Base-by-base conservation (phyloP, 139 green algal species). In the Micromonas pusilla region DNA sequence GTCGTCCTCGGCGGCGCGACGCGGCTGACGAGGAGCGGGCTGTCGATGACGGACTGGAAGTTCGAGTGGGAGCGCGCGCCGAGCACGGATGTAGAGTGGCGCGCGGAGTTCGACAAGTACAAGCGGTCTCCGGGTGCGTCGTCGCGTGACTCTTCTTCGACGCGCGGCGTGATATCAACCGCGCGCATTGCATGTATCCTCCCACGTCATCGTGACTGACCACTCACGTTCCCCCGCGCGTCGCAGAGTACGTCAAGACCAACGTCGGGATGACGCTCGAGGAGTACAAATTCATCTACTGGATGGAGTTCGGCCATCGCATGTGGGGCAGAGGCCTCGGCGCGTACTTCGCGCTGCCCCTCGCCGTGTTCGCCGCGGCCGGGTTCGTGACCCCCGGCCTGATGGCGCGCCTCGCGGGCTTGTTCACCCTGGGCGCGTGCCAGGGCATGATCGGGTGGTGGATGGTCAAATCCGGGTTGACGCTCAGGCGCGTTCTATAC, bases 211-310 rank as follows among this genome's bases (percentile, higher is more conserved):
- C n/a, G n/a, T n/a, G n/a, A n/a, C n/a, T n/a, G n/a, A n/a, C n/a
- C n/a, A n/a, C n/a, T n/a, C n/a, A n/a, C n/a, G n/a, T n/a, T n/a
- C n/a, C n/a, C 20, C 28, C 64, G n/a, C n/a, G n/a, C n/a, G n/a
- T n/a, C n/a, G n/a, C 74, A 38, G 74, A 80, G 33, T 80, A 65
- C 83, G 81, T 86, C 53, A 87, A 83, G 66, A 86, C 97, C 25
- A 96, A 97, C 83, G 80, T 76, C 9, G 78, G 87, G 80, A 98
- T 98, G 91, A 90, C 60, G 6, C 76, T 99, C 26, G 89, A 96
- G 0, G 95, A 99, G 75, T 99, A 98, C 87, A 98, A 99, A 84
- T 97, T 96, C 87, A 99, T 99, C 54, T 99, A 95, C 85, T 97
- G 90, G 89, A 96, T 97, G 94, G 96, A 99, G 90, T 99, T 94